Conservation (phyloP, 1,284 basidiomycete genomes). For the Ustilago trichophora region DNA sequence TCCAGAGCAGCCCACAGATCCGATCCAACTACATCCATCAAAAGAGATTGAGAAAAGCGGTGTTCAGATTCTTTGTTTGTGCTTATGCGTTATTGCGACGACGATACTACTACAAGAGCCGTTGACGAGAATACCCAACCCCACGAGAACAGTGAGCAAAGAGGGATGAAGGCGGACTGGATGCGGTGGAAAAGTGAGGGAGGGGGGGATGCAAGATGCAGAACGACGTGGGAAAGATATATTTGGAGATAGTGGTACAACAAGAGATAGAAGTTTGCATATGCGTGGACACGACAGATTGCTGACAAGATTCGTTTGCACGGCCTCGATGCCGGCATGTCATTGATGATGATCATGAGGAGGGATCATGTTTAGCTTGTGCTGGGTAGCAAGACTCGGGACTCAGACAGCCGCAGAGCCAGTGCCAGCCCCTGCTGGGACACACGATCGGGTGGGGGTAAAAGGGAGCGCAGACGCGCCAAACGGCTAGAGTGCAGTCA, state of each 20-base stretch:
- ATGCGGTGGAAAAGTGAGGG: conserved; percentile 18
- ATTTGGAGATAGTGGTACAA: conserved; percentile 33
- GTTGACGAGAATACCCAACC: conserved; percentile 28
- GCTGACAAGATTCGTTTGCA: not conserved
- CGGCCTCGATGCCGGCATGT: not conserved
- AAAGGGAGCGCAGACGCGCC: conserved; percentile 33
- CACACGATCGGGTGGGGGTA: conserved; percentile 19
- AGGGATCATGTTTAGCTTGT: too few species aligned
- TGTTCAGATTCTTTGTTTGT: conserved; percentile 28
- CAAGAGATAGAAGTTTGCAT: not conserved
- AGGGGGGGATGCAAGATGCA: too few species aligned
- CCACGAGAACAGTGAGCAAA: conserved; percentile 26
- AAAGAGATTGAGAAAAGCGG: not conserved
- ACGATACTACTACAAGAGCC: conserved; percentile 43
- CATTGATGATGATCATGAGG: not conserved
- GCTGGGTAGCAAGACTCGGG: not conserved
- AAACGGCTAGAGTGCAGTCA: conserved; percentile 42
- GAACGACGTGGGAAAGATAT: too few species aligned
- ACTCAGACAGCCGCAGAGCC: conserved; percentile 31
- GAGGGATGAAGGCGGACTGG: conserved; percentile 24
- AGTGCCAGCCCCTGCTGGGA: conserved; percentile 25
- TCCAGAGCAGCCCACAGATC: too few species aligned
- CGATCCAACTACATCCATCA: not conserved
- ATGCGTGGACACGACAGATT: not conserved
- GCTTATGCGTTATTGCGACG: conserved; percentile 27